Evolutionary conservation across 306 rosid genomes (phyloP).

Genomic region (Begonia loranthoides): DNA sequence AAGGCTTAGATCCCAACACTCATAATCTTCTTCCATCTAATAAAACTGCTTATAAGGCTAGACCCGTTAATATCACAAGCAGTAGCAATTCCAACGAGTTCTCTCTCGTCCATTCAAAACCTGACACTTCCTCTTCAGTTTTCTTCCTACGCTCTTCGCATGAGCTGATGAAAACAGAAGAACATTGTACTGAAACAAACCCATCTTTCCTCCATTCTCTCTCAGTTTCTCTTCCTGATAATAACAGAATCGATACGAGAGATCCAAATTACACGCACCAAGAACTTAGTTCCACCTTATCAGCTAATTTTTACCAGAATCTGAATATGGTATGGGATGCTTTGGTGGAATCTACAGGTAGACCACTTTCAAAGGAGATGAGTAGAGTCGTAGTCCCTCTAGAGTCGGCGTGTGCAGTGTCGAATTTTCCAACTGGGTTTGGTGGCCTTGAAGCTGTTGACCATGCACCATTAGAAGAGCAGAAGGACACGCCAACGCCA

Average conservation of each 20-base stretch:
- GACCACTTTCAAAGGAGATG: too few species aligned
- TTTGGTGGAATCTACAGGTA: too few species aligned
- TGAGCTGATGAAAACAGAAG: too few species aligned
- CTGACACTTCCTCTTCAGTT: background rate
- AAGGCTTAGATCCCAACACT: constrained; percentile 82
- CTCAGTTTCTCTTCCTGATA: background rate
- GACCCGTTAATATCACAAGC: background rate
- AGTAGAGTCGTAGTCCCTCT: too few species aligned
- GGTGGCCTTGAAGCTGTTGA: too few species aligned
- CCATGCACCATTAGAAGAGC: background rate
- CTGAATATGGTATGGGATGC: background rate
- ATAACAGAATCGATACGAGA: background rate
- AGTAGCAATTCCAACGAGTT: background rate
- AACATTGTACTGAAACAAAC: background rate
- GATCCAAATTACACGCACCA: background rate
- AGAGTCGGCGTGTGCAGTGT: too few species aligned
- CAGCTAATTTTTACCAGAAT: background rate
- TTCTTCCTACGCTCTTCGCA: background rate
- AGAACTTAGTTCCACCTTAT: background rate
- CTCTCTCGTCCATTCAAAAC: constrained; percentile 2
- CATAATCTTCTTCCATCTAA: constrained; percentile 43
- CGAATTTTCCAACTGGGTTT: background rate
- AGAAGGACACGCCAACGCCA: background rate
- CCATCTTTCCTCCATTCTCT: background rate
- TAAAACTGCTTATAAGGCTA: background rate